Conservation (phyloP, 148 eudicot genomes). For the Dianthus caryophyllus region DNA sequence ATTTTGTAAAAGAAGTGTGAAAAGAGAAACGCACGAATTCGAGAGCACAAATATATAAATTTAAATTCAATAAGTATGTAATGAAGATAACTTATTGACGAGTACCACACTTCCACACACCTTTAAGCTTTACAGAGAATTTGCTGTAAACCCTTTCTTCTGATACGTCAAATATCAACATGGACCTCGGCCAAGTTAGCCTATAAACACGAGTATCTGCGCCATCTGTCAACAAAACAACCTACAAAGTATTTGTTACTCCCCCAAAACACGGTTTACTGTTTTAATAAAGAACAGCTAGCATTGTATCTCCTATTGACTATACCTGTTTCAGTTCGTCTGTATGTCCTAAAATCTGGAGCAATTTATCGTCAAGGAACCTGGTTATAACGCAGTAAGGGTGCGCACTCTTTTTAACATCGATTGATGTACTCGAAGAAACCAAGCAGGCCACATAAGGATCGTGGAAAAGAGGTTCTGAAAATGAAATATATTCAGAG, state of each 20-base stretch:
- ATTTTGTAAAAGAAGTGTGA: too few species aligned
- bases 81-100: not conserved
- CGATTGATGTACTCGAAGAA: constrained; percentile 33
- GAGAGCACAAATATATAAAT: not conserved
- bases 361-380: constrained; percentile 77
- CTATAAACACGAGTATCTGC: constrained; percentile 87
- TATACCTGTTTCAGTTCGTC: constrained; percentile 74
- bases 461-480: constrained; percentile 86
- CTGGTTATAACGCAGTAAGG: constrained; percentile 67
- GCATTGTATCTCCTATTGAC: not conserved
- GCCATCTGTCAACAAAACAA: constrained; percentile 92
- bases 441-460: constrained; percentile 70
- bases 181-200: constrained; percentile 78
- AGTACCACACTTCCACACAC: constrained; percentile 25
- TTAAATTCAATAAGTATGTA: not conserved
- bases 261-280: not conserved
- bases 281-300: constrained; percentile 1
- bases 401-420: constrained; percentile 29
- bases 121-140: constrained; percentile 55
- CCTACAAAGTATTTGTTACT: constrained; percentile 39
- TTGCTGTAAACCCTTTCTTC: constrained; percentile 42
- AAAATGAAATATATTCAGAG: constrained; percentile 21
- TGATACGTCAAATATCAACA: constrained; percentile 68
- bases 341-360: constrained; percentile 32
- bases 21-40: not conserved